Evolutionary conservation across 2,329 filamentous ascomycete species (phyloP).

Genomic region (Claviceps digitariae): DNA sequence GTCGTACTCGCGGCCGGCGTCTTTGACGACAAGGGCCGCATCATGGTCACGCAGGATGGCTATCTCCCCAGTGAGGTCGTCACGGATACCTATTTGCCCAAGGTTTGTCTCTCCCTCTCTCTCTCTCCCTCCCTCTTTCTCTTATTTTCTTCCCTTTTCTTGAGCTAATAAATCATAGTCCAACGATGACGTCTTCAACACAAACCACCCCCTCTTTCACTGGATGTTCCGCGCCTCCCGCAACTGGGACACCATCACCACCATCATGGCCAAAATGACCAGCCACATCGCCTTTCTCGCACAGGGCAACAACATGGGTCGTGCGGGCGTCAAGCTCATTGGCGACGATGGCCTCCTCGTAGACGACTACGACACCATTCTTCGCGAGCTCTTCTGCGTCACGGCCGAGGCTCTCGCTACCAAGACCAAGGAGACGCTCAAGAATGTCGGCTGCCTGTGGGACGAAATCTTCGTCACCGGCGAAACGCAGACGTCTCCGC

Average conservation of each 20-base stretch:
- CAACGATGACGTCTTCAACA: slow-evolving; percentile 53
- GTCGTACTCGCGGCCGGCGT: slow-evolving; percentile 46
- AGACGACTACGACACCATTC: slow-evolving; percentile 59
- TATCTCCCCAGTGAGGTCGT: slow-evolving; percentile 61
- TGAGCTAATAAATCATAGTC: background rate
- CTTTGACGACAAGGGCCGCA: slow-evolving; percentile 51
- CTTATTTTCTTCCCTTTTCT: background rate
- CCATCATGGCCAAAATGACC: slow-evolving; percentile 59
- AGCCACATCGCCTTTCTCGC: slow-evolving; percentile 47
- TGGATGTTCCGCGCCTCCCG: slow-evolving; percentile 77
- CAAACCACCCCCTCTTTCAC: slow-evolving; percentile 65
- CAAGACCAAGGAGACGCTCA: slow-evolving; percentile 48
- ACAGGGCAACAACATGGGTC: slow-evolving; percentile 25
- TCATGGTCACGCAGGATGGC: slow-evolving; percentile 58
- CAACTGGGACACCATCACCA: slow-evolving; percentile 58
- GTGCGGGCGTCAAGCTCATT: slow-evolving; percentile 28
- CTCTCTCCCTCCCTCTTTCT: too few species aligned
- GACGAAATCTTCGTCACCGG: slow-evolving; percentile 63
- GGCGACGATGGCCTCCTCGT: slow-evolving; percentile 44
- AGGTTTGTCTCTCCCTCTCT: slow-evolving; percentile 25
- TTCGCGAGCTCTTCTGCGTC: slow-evolving; percentile 73
- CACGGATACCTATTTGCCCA: slow-evolving; percentile 61
- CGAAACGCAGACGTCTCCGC: slow-evolving; percentile 7
- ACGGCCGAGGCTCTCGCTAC: slow-evolving; percentile 62
- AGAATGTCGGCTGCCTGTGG: slow-evolving; percentile 55